Percentiles rank a stretch among this genome's conserved stretches.
These are phyloP conservation scores for Collybiopsis luxurians DNA, from an alignment of 768 basidiomycete species.

Conservation along the genomic window DNA sequence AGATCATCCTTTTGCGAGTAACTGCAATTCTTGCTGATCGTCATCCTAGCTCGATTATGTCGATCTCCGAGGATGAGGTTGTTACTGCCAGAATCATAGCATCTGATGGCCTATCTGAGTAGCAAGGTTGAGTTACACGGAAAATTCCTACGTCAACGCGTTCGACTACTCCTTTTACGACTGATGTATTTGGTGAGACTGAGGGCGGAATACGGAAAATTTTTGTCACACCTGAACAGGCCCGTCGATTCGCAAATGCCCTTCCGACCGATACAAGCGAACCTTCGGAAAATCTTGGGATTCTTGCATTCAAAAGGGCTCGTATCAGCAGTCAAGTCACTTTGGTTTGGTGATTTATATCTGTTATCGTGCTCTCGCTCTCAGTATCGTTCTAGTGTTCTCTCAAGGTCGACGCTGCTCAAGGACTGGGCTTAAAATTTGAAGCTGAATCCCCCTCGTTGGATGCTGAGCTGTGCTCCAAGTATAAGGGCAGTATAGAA, in stretches of 20 bases:
- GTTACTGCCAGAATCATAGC: constrained; percentile 11
- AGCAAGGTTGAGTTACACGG: not conserved
- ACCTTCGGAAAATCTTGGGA: constrained; percentile 12
- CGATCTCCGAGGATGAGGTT: constrained; percentile 12
- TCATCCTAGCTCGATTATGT: constrained; percentile 9
- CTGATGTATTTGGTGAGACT: not conserved
- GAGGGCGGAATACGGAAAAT: constrained; percentile 14
- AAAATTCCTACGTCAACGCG: too few relatives aligned
- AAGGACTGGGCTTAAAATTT: constrained; percentile 16
- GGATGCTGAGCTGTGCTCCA: constrained; percentile 10
- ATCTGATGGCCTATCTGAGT: not conserved
- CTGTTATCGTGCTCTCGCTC: not conserved
- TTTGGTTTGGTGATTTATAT: constrained; percentile 12
- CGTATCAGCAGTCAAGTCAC: constrained; percentile 18
- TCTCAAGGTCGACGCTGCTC: constrained; percentile 17
- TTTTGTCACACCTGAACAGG: constrained; percentile 20
- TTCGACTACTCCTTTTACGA: not conserved
- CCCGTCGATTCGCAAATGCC: constrained; percentile 14
- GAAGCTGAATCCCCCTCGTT: constrained; percentile 7
- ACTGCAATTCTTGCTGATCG: too few relatives aligned
- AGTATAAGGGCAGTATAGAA: constrained; percentile 8
- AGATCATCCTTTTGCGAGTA: constrained; percentile 3
- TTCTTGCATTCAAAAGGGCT: constrained; percentile 19
- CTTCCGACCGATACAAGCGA: constrained; percentile 12
- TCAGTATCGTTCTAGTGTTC: constrained; percentile 13